Base-by-base conservation (phyloP, 257 asterid species). In the Echium plantagineum region DNA sequence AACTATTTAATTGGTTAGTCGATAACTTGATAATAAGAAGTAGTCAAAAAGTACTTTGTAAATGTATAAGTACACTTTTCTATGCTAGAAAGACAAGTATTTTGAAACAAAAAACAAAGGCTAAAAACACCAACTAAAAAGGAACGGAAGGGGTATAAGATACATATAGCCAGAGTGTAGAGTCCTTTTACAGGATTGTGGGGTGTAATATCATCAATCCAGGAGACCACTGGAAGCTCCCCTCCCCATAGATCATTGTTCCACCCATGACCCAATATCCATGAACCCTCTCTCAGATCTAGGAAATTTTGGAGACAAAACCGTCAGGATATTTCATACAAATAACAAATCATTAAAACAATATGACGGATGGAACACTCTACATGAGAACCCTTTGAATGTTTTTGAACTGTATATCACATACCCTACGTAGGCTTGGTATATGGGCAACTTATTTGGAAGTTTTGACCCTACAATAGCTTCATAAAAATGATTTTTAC, bases 201-300 rank as follows among this genome's bases (percentile, higher is more conserved):
- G 69, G 95, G 95, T 47, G 96, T 85, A 63, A 84, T 79, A 65
- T 77, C 88, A 69, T 91, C 94, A 81, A 88, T 82, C 96, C 98
- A 91, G 7, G 98, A 88, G 21, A 94, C 94, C 86, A 74, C 61
- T 57, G 98, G 98, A 24, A 82, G 76, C 71, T 82, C 94, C 72
- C 96, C 98, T 51, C 96, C 98, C 98, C 96, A 91, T 31, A 85
- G 75, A 72, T 87, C 89, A 74, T 91, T 85, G 77, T 88, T 91
- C 98, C 96, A 91, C 75, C 98, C 96, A 56, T 96, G 95, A 71
- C 96, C 98, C 74, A 80, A 67, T 73, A 91, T 63, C 98, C 98
- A 91, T 69, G 90, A 69, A 54, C 93, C 95, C 42, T 74, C 77
- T 63, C 77, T 79, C 78, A 73, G 47, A 72, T 68, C 98, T 91